phyloP scores from a whole-genome alignment of 805 yeast species.

The Suhomyces pyralidae region DNA sequence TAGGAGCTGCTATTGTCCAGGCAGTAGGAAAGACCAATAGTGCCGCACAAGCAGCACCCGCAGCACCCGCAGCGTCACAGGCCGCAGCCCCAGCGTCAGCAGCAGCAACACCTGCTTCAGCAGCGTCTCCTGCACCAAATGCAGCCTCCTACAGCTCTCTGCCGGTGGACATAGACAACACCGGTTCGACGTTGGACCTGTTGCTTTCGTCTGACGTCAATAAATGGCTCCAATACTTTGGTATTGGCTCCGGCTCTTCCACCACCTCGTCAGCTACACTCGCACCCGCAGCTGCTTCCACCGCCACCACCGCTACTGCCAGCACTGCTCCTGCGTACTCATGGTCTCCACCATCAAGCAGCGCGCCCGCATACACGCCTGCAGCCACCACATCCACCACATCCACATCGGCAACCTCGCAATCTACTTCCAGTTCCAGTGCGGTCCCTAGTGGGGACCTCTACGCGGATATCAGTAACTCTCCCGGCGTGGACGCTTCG shows the following conservation, averaged over 20 bases:
- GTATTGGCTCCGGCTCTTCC: slow-evolving; percentile 3
- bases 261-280: not conserved
- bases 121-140: slow-evolving; percentile 6
- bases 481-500: slow-evolving; percentile 21
- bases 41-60: slow-evolving; percentile 11
- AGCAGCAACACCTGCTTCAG: not conserved
- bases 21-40: not conserved
- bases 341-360: not conserved
- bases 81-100: slow-evolving; percentile 7
- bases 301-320: slow-evolving; percentile 2
- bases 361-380: not conserved
- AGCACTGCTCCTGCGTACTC: not conserved
- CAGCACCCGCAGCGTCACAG: slow-evolving; percentile 13
- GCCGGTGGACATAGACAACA: not conserved
- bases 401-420: slow-evolving; percentile 2
- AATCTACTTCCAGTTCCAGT: slow-evolving; percentile 5
- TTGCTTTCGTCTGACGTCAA: slow-evolving; percentile 6
- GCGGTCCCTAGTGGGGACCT: slow-evolving; percentile 6
- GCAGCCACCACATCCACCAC: slow-evolving; percentile 1
- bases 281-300: slow-evolving; percentile 1
- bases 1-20: not conserved
- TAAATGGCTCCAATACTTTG: slow-evolving; percentile 12
- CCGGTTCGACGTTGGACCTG: slow-evolving; percentile 6
- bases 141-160: slow-evolving; percentile 5
- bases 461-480: slow-evolving; percentile 13